Percentiles rank a stretch among this genome's conserved stretches.
These are phyloP conservation scores for Sporothrix euskadiensis DNA, from an alignment of 2,329 filamentous ascomycete species.

Conservation along the genomic window DNA sequence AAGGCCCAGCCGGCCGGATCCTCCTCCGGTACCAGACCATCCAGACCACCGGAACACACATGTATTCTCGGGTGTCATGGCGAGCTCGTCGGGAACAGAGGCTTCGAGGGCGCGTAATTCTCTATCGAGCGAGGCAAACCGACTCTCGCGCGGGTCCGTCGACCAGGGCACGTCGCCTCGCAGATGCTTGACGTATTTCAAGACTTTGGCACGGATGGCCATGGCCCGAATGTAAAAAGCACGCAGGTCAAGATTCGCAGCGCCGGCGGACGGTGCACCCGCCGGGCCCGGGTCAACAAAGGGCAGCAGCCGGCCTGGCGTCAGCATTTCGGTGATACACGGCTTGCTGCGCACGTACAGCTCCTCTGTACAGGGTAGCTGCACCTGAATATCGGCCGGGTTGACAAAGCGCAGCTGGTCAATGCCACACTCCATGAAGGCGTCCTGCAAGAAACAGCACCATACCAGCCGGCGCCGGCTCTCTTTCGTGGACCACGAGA, in stretches of 20 bases:
- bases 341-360: conserved; percentile 27
- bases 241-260: conserved; percentile 24
- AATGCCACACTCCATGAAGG: conserved; percentile 28
- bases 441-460: conserved; percentile 28
- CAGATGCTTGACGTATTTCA: conserved; percentile 30
- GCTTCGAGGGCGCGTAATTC: conserved; percentile 24
- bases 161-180: conserved; percentile 28
- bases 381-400: conserved; percentile 28
- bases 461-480: conserved; percentile 27
- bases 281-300: conserved; percentile 13
- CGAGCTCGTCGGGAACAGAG: conserved; percentile 12
- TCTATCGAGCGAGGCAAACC: conserved; percentile 19
- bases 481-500: conserved; percentile 26
- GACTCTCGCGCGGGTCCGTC: conserved; percentile 12
- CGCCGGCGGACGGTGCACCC: not conserved
- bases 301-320: conserved; percentile 22
- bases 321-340: conserved; percentile 25
- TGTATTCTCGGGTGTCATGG: conserved; percentile 24
- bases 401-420: conserved; percentile 30
- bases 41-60: conserved; percentile 24
- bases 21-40: not conserved
- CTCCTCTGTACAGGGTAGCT: conserved; percentile 26
- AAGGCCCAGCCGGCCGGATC: conserved; percentile 18
- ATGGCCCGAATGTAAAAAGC: conserved; percentile 28
- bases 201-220: conserved; percentile 23